Evolutionary conservation across 2,329 filamentous ascomycete species (phyloP).

Genomic region (Stemphylium lycopersici): DNA sequence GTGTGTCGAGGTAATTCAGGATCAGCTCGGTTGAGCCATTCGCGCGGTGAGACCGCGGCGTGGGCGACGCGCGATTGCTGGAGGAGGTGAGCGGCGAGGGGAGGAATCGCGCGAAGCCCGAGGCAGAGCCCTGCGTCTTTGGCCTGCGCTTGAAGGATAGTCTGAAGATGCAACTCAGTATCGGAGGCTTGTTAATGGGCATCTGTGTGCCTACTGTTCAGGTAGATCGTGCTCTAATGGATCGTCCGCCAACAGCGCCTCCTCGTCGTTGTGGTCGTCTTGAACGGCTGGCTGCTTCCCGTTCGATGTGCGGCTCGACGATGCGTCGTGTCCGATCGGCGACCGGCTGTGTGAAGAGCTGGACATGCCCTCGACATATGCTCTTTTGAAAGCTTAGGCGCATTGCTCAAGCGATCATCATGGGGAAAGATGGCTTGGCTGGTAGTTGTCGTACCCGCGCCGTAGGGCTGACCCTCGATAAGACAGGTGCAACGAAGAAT

Average conservation of each 20-base stretch:
- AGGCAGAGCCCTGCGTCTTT: conserved; percentile 52
- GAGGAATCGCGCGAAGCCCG: conserved; percentile 54
- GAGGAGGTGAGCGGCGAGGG: conserved; percentile 45
- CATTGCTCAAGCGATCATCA: conserved; percentile 39
- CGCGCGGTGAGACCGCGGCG: conserved; percentile 31
- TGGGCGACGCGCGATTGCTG: conserved; percentile 38
- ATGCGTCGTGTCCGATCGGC: conserved; percentile 50
- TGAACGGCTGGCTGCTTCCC: conserved; percentile 44
- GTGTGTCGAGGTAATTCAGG: conserved; percentile 51
- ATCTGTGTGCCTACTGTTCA: conserved; percentile 47
- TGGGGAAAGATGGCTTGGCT: conserved; percentile 6
- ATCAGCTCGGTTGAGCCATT: conserved; percentile 48
- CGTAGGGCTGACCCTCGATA: conserved; percentile 25
- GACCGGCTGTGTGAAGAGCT: conserved; percentile 46
- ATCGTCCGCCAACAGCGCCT: conserved; percentile 61
- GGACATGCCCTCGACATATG: conserved; percentile 48
- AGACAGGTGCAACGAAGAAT: conserved; percentile 18
- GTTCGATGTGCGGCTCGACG: conserved; percentile 51
- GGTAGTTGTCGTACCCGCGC: background rate
- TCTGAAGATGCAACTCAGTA: conserved; percentile 28
- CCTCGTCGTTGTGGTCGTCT: conserved; percentile 56
- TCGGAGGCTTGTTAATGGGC: background rate
- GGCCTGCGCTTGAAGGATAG: conserved; percentile 76
- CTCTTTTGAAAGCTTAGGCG: conserved; percentile 20
- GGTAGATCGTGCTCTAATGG: conserved; percentile 59